phyloP scores from a whole-genome alignment of 495 filamentous ascomycete species.

The Hyphodiscus hymeniophilus region DNA sequence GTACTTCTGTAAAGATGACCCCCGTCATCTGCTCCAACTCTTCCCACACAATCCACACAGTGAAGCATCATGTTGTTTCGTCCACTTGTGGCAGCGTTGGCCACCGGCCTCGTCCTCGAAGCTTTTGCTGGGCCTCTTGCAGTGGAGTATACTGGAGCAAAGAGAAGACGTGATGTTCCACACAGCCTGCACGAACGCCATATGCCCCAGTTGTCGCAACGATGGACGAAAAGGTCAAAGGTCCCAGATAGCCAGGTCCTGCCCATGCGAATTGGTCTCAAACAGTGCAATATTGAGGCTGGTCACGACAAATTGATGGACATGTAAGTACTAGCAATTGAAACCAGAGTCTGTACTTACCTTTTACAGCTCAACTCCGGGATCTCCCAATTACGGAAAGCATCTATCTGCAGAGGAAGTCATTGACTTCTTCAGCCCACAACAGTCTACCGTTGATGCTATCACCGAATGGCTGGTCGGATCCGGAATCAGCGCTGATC shows the following conservation, averaged over 20 bases:
- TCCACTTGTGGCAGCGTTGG: slow-evolving; percentile 20
- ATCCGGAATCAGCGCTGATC: slow-evolving; percentile 10
- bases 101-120: slow-evolving; percentile 20
- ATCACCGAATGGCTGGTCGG: slow-evolving; percentile 37
- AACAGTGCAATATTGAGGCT: slow-evolving; percentile 41
- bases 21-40: no score
- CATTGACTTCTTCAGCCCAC: slow-evolving; percentile 38
- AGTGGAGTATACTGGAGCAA: no score
- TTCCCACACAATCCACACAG: no score
- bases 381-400: slow-evolving; percentile 41
- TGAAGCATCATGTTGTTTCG: slow-evolving; percentile 20
- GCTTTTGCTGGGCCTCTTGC: slow-evolving; percentile 19
- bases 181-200: slow-evolving; percentile 29
- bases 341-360: background rate
- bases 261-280: slow-evolving; percentile 41
- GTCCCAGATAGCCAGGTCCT: slow-evolving; percentile 12
- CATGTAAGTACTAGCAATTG: slow-evolving; percentile 21
- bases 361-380: slow-evolving; percentile 24
- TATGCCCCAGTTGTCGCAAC: slow-evolving; percentile 21
- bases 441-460: slow-evolving; percentile 28
- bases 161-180: slow-evolving; percentile 25
- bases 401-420: slow-evolving; percentile 35
- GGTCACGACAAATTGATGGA: slow-evolving; percentile 48
- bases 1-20: no score
- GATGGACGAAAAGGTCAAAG: slow-evolving; percentile 14